Base-by-base conservation (phyloP, 176 grass and related monocot species). In the Avena eriantha region DNA sequence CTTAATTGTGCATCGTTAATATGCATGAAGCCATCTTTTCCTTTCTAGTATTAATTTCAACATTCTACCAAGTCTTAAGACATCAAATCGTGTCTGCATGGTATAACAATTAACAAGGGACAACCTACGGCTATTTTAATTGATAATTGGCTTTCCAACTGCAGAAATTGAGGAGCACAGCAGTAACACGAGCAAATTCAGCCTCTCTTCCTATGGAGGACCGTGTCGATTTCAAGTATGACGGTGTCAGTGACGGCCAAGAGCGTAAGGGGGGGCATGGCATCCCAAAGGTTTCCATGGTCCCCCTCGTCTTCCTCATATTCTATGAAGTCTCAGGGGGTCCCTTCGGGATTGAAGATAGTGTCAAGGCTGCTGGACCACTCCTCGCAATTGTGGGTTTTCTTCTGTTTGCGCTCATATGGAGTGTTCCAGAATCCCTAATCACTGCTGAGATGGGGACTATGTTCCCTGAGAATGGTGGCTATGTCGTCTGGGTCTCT, bases 271-370 rank as follows among this genome's bases (percentile, higher is more conserved):
- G 82, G 70, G 82, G 76, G 10, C 90, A 88, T 88, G 86, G 49
- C 22, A 61, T 86, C 60, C 86, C 86, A 22, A 95, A 95, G 86
- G 91, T 98, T 75, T 95, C 93, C 41, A 89, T 95, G 18, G 31
- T 91, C 0, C 93, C 96, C 11, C 91, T 98, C 45, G 81, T 98
- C 36, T 98, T 98, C 73, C 86, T 98, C 34, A 98, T 98, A 73
- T 98, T 98, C 79, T 98, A 98, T 46, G 93, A 98, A 79, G 96
- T 98, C 49, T 98, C 96, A 10, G 96, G 96, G 54, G 96, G 91
- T 17, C 96, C 96, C 16, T 95, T 95, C 47, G 96, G 96, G 66
- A 98, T 98, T 68, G 96, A 98, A 67, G 96, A 98, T 34, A 92
- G 86, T 65, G 93, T 98, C 41, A 85, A 87, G 50, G 93, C 96